A percentile compares a stretch with the other conserved stretches of the same genome.
phyloP scores from a whole-genome alignment of 371 early-diverging fungal species.

The Batkoa obscura region DNA sequence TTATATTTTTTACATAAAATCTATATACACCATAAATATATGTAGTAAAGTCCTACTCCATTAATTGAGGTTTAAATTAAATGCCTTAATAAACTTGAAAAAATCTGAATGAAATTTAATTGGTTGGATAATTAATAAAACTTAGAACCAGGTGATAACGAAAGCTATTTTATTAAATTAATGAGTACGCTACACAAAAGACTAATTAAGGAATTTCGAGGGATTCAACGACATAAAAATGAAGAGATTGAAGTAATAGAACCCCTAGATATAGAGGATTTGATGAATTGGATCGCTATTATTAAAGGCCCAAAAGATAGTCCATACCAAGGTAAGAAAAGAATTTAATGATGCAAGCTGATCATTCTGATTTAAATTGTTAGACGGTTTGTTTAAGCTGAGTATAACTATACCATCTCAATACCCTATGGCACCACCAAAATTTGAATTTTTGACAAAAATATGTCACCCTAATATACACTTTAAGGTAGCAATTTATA shows the following conservation, averaged over 20 bases:
- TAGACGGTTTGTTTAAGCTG: constrained; percentile 36
- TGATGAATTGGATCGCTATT: constrained; percentile 74
- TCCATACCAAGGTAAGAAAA: constrained; percentile 54
- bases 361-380: constrained; percentile 14
- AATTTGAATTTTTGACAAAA: constrained; percentile 44
- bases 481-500: constrained; percentile 29
- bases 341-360: constrained; percentile 17
- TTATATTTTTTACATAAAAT: too few relatives aligned
- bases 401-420: constrained; percentile 29
- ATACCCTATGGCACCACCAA: constrained; percentile 60
- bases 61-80: too few relatives aligned
- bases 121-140: too few relatives aligned
- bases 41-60: too few relatives aligned
- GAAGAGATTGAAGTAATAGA: constrained; percentile 34
- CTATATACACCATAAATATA: too few relatives aligned
- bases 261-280: constrained; percentile 52
- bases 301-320: constrained; percentile 63
- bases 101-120: too few relatives aligned
- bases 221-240: background rate
- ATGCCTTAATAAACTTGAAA: too few relatives aligned
- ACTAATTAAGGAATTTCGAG: background rate
- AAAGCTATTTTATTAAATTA: too few relatives aligned
- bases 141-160: too few relatives aligned
- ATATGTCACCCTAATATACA: constrained; percentile 68
- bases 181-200: too few relatives aligned